Conservation (phyloP, 2,329 filamentous ascomycete species). For the Nakataea oryzae region DNA sequence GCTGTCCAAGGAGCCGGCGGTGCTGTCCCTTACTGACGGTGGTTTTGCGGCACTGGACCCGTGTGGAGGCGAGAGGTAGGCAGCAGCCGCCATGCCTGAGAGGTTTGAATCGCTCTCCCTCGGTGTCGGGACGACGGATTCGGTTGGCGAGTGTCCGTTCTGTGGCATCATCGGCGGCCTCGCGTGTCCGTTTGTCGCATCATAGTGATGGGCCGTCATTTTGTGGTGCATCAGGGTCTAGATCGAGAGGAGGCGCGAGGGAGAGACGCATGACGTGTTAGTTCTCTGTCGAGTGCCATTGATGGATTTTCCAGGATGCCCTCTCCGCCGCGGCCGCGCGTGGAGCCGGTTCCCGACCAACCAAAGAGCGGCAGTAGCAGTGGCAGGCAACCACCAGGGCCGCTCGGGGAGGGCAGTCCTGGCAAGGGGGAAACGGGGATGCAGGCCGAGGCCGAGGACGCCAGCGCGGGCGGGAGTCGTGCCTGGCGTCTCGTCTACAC, state of each 20-base stretch:
- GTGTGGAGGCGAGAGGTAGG: slow-evolving; percentile 8
- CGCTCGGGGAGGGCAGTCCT: not conserved
- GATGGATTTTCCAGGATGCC: not conserved
- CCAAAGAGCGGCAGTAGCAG: not conserved
- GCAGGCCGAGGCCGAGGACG: not conserved
- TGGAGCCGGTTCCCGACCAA: not conserved
- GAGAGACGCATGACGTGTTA: not conserved
- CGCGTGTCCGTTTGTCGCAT: slow-evolving; percentile 6
- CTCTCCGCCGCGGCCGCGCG: too few species aligned
- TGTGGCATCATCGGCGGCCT: slow-evolving; percentile 7
- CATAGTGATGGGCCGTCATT: slow-evolving; percentile 5
- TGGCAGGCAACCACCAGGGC: not conserved
- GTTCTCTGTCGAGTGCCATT: not conserved
- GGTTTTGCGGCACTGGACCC: slow-evolving; percentile 20
- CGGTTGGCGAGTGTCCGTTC: slow-evolving; percentile 7
- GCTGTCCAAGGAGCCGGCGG: slow-evolving; percentile 30
- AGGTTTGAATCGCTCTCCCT: not conserved
- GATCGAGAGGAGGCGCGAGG: not conserved
- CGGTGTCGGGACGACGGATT: not conserved
- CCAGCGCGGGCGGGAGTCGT: not conserved
- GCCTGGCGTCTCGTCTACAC: not conserved
- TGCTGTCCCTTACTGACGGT: slow-evolving; percentile 26
- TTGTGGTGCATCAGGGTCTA: slow-evolving; percentile 9
- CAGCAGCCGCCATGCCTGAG: slow-evolving; percentile 5
- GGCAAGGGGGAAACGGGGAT: not conserved